These are phyloP conservation scores for Emergomyces pasteurianus DNA, from an alignment of 2,329 filamentous ascomycete species.

Conservation along the genomic window DNA sequence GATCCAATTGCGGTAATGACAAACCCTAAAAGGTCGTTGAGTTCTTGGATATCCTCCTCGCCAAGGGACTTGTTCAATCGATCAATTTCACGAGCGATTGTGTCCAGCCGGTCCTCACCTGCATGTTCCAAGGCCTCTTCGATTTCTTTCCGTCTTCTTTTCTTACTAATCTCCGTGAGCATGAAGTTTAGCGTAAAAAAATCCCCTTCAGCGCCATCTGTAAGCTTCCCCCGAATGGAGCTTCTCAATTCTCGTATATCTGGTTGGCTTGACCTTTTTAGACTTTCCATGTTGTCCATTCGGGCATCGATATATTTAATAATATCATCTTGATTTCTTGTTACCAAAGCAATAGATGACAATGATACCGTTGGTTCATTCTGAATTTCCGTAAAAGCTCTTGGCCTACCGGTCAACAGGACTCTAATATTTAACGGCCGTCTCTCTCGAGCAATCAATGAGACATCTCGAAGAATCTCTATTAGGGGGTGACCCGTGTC, in stretches of 20 bases:
- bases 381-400: slow-evolving; percentile 12
- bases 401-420: slow-evolving; percentile 12
- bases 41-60: slow-evolving; percentile 17
- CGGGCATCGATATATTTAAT: slow-evolving; percentile 14
- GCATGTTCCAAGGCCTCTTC: slow-evolving; percentile 16
- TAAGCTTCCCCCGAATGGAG: slow-evolving; percentile 13
- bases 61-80: slow-evolving; percentile 14
- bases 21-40: slow-evolving; percentile 20
- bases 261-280: slow-evolving; percentile 11
- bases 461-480: slow-evolving; percentile 11
- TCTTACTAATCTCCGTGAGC: slow-evolving; percentile 16
- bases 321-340: slow-evolving; percentile 14
- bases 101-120: slow-evolving; percentile 14
- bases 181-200: slow-evolving; percentile 17
- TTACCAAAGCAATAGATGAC: slow-evolving; percentile 12
- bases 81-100: slow-evolving; percentile 16
- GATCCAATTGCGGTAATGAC: slow-evolving; percentile 12
- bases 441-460: slow-evolving; percentile 6
- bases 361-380: slow-evolving; percentile 6
- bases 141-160: slow-evolving; percentile 19
- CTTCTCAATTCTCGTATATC: slow-evolving; percentile 13
- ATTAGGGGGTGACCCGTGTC: slow-evolving; percentile 13
- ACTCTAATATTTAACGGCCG: slow-evolving; percentile 12
- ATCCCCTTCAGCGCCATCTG: slow-evolving; percentile 15
- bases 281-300: slow-evolving; percentile 17